Base-by-base conservation (phyloP, 2,329 filamentous ascomycete genomes). In the Hymenotorrendiella dingleyae region DNA sequence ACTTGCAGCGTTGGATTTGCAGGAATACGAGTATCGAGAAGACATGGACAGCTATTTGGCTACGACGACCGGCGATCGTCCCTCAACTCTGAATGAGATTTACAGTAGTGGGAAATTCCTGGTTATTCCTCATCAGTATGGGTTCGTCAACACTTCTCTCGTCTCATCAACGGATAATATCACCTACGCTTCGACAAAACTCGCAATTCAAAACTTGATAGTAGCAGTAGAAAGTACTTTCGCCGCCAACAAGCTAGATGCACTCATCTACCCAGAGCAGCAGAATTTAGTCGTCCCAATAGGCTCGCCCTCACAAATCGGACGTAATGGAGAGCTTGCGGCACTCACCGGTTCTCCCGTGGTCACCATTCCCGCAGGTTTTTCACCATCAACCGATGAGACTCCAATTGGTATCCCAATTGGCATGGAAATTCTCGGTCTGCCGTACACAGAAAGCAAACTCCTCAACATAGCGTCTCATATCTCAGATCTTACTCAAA, bases 231-330 rank as follows among this genome's bases (percentile, higher is more conserved):
- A 66, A n/a, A 47, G 60, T 3, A 77, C 74, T 0, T 79, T 83
- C 46, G 56, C 62, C 0, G 43, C 54, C 0, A 63, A 77, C 48
- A 46, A 59, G 0, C 64, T 84, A 11, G 73, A 80, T 54, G 78
- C 73, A 0, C 53, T 83, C 26, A 71, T 82, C 52, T 84, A 83
- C 58, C 79, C 80, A 0, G 72, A 83, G 55, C 80, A 84, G 54
- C 72, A 72, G 54, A 80, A 80, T 41, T 69, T 83, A 1, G 76
- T 80, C 5, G 77, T 81, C 2, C 69, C 71, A 34, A 59, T 81
- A 19, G 78, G 77, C 3, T 69, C 70, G 1, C 65, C 71, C 0
- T 72, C 69, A 0, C 80, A 84, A 60, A 64, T 64, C n/a, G 78
- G 78, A 1, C 66, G 80, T 2, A 84, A 67, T 49, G 63, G 62